Conservation (phyloP, 345 rosid genomes). For the Microcos paniculata region DNA sequence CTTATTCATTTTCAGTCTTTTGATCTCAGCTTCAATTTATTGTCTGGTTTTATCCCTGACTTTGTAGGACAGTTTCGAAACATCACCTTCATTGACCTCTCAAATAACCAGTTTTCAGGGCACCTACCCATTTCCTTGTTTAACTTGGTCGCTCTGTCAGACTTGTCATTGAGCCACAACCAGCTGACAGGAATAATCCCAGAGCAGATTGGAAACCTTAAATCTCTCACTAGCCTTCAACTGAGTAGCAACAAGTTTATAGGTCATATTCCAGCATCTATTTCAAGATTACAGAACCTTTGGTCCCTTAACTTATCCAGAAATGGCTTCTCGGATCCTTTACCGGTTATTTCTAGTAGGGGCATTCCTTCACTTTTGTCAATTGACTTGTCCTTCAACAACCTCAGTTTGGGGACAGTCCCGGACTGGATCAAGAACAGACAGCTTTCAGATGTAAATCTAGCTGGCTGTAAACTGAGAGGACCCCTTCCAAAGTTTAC, state of each 20-base stretch:
- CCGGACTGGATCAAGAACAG: slow-evolving; percentile 73
- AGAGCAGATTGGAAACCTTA: slow-evolving; percentile 53
- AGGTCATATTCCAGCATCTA: slow-evolving; percentile 69
- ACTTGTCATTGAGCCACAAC: slow-evolving; percentile 63
- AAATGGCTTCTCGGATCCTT: slow-evolving; percentile 66
- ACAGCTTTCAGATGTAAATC: slow-evolving; percentile 57
- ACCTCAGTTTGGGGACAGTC: slow-evolving; percentile 59
- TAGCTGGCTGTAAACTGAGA: slow-evolving; percentile 78
- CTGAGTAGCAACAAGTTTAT: slow-evolving; percentile 58
- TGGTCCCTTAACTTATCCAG: slow-evolving; percentile 90
- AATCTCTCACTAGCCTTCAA: slow-evolving; percentile 67
- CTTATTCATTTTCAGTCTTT: slow-evolving; percentile 56
- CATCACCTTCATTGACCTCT: slow-evolving; percentile 61
- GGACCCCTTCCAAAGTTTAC: slow-evolving; percentile 70
- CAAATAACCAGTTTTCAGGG: slow-evolving; percentile 65
- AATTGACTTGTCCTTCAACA: slow-evolving; percentile 83
- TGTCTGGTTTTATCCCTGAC: slow-evolving; percentile 71
- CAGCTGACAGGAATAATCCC: slow-evolving; percentile 67
- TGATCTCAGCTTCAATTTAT: slow-evolving; percentile 70
- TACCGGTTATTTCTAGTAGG: slow-evolving; percentile 48
- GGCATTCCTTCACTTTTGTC: slow-evolving; percentile 72
- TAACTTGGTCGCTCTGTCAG: slow-evolving; percentile 48
- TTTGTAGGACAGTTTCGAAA: slow-evolving; percentile 44
- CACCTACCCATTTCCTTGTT: slow-evolving; percentile 59
- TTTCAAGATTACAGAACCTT: slow-evolving; percentile 62